phyloP scores from a whole-genome alignment of 768 basidiomycete species.

The Pisolithus marmoratus region DNA sequence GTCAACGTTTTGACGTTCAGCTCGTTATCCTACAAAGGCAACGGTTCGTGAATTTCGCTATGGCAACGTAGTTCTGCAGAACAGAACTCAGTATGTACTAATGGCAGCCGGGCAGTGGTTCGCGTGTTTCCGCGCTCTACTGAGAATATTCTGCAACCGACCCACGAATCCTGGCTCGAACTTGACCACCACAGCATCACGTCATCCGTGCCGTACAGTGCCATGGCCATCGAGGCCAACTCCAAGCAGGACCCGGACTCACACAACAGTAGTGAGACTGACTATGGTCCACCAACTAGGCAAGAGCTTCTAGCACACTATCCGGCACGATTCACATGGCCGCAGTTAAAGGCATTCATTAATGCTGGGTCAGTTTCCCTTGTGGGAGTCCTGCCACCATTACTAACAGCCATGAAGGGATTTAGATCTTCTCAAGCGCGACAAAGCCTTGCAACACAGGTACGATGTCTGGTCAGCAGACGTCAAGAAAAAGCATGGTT shows the following conservation, averaged over 20 bases:
- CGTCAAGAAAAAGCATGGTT: conserved; percentile 57
- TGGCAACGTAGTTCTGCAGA: too few relatives aligned
- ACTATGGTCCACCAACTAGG: conserved; percentile 60
- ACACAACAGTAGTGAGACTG: conserved; percentile 30
- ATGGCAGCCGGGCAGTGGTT: too few relatives aligned
- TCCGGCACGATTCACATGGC: conserved; percentile 72
- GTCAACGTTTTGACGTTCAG: too few relatives aligned
- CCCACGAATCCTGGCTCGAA: too few relatives aligned
- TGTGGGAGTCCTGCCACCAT: neutral
- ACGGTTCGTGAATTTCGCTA: too few relatives aligned
- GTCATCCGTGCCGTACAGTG: neutral
- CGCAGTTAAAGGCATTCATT: conserved; percentile 68
- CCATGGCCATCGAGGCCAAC: conserved; percentile 5
- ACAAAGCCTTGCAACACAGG: conserved; percentile 59
- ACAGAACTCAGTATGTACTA: too few relatives aligned
- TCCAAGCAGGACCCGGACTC: neutral
- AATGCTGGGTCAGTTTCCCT: conserved; percentile 62
- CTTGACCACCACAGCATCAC: too few relatives aligned
- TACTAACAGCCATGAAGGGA: conserved; percentile 42
- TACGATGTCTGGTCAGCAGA: conserved; percentile 56
- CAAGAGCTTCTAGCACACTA: conserved; percentile 66
- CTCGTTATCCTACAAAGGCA: too few relatives aligned
- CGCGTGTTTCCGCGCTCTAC: too few relatives aligned
- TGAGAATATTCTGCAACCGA: too few relatives aligned
- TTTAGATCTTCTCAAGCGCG: conserved; percentile 73